Conservation (phyloP, 805 yeast genomes). For the Starmera pachycereana region DNA sequence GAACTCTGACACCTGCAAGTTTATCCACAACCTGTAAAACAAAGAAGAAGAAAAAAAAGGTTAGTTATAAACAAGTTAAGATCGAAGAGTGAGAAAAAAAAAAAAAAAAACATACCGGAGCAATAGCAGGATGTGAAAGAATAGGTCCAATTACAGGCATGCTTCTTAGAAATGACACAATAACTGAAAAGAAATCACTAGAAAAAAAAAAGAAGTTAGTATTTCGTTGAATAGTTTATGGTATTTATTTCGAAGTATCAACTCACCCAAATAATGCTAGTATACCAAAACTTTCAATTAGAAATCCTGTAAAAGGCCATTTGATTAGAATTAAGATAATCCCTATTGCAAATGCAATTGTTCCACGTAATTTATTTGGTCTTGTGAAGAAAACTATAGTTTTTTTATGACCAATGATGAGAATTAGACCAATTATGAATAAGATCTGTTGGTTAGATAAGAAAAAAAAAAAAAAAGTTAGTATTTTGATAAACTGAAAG, state of each 20-base stretch:
- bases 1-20: slow-evolving; percentile 55
- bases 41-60: too few species aligned
- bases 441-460: slow-evolving; percentile 7
- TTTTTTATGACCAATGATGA: slow-evolving; percentile 82
- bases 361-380: slow-evolving; percentile 79
- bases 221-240: too few species aligned
- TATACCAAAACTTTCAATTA: slow-evolving; percentile 82
- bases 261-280: slow-evolving; percentile 60
- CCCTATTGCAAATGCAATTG: slow-evolving; percentile 70
- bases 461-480: too few species aligned
- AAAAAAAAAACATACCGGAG: slow-evolving; percentile 38
- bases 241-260: slow-evolving; percentile 1
- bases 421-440: slow-evolving; percentile 54
- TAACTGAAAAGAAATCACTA: slow-evolving; percentile 84
- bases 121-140: slow-evolving; percentile 68
- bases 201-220: slow-evolving; percentile 1
- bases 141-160: slow-evolving; percentile 83
- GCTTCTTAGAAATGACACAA: slow-evolving; percentile 77
- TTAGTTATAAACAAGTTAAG: neutral
- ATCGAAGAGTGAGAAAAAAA: too few species aligned
- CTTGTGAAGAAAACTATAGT: slow-evolving; percentile 77
- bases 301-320: slow-evolving; percentile 76
- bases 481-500: neutral
- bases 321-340: slow-evolving; percentile 64
- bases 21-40: slow-evolving; percentile 35